phyloP scores from a whole-genome alignment of 2,329 filamentous ascomycete species.

The Magnaporthiopsis poae region DNA sequence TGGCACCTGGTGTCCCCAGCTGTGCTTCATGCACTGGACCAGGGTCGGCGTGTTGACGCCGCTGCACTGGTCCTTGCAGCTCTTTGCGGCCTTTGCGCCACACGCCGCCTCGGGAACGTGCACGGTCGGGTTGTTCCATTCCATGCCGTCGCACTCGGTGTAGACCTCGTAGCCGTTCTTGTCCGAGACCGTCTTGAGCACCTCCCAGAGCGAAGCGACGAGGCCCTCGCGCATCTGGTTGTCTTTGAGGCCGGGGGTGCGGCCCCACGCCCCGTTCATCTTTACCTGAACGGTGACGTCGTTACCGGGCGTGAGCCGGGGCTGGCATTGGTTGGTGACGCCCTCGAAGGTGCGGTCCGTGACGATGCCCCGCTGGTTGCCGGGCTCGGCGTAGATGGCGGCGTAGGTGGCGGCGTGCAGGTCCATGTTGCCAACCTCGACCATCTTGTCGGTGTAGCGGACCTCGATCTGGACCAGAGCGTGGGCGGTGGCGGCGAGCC shows the following conservation, averaged over 20 bases:
- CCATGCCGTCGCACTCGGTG: not conserved
- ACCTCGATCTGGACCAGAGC: conserved; percentile 5
- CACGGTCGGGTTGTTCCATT: not conserved
- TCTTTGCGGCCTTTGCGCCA: not conserved
- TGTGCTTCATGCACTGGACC: conserved; percentile 2
- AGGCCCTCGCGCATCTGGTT: conserved; percentile 4
- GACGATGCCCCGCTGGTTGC: conserved; percentile 3
- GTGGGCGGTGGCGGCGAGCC: conserved; percentile 1
- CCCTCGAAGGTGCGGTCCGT: not conserved
- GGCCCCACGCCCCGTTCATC: conserved; percentile 5
- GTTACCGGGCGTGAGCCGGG: no score
- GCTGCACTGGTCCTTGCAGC: not conserved
- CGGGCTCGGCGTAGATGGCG: conserved; percentile 4
- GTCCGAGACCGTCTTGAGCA: conserved; percentile 5
- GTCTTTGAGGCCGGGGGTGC: not conserved
- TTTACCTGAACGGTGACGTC: not conserved
- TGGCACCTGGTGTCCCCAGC: conserved; percentile 1
- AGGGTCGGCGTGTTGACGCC: not conserved
- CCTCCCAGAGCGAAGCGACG: conserved; percentile 1
- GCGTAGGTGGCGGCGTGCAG: not conserved
- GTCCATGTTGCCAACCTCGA: conserved; percentile 6
- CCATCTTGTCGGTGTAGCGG: conserved; percentile 3
- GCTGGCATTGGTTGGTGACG: not conserved
- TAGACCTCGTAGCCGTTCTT: conserved; percentile 2
- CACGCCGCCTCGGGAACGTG: not conserved